These are phyloP conservation scores for Gracilaria gracilis DNA, from an alignment of 23 red algal genomes.

Conservation along the genomic window DNA sequence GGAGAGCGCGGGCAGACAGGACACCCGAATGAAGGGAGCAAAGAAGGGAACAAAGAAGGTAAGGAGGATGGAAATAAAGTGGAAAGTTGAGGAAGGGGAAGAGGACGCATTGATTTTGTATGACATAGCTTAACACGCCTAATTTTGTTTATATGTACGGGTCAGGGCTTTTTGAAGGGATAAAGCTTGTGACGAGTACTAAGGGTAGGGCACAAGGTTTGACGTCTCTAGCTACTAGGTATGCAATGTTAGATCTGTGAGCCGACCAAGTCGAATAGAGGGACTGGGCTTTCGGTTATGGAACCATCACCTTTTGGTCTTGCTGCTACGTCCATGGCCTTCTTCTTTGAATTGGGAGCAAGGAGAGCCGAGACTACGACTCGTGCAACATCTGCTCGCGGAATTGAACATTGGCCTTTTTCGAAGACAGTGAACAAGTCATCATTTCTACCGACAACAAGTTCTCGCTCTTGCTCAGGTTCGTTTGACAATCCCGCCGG, in stretches of 20 bases:
- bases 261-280: slow-evolving; percentile 51
- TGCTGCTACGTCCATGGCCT: slow-evolving; percentile 66
- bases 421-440: slow-evolving; percentile 69
- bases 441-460: slow-evolving; percentile 73
- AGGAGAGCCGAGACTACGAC: slow-evolving; percentile 70
- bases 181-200: slow-evolving; percentile 1
- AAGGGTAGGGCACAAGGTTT: too few species aligned
- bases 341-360: slow-evolving; percentile 60
- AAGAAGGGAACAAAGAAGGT: neutral
- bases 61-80: neutral
- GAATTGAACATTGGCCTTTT: slow-evolving; percentile 38
- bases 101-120: neutral
- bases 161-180: neutral
- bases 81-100: neutral
- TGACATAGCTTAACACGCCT: slow-evolving; percentile 1
- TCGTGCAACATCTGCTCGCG: slow-evolving; percentile 84
- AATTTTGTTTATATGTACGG: slow-evolving; percentile 26
- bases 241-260: slow-evolving; percentile 41
- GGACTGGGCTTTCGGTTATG: slow-evolving; percentile 35
- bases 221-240: neutral
- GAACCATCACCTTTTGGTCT: slow-evolving; percentile 67
- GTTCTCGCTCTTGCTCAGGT: slow-evolving; percentile 41
- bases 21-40: neutral
- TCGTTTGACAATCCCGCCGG: slow-evolving; percentile 77
- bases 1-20: neutral